Percentiles rank a stretch among this genome's conserved stretches.
phyloP scores from a whole-genome alignment of 371 early-diverging fungal genomes.

The Rozella allomycis region DNA sequence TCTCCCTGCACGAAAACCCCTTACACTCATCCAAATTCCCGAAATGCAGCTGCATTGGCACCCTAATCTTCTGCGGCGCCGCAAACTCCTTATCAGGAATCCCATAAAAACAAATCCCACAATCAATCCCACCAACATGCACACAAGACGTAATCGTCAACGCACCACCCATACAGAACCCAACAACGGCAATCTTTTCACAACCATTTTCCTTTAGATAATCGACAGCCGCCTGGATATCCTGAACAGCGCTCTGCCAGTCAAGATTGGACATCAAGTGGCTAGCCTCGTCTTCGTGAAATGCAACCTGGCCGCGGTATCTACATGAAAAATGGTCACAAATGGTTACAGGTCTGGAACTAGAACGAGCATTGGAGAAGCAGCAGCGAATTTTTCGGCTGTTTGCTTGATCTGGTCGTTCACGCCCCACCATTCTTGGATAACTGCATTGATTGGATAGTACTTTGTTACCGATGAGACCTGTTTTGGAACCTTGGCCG shows the following conservation, averaged over 20 bases:
- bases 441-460: too few relatives aligned
- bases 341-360: conserved; percentile 12
- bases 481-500: too few relatives aligned
- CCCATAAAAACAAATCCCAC: conserved; percentile 15
- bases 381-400: conserved; percentile 4
- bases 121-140: conserved; percentile 4
- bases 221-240: conserved; percentile 8
- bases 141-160: conserved; percentile 11
- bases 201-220: conserved; percentile 7
- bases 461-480: too few relatives aligned
- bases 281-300: conserved; percentile 12
- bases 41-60: conserved; percentile 15
- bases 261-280: conserved; percentile 12
- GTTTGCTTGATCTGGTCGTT: conserved; percentile 7
- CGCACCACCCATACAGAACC: conserved; percentile 21
- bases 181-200: conserved; percentile 10
- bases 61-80: conserved; percentile 6
- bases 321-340: too few relatives aligned
- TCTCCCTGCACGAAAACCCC: conserved; percentile 10
- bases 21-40: conserved; percentile 6
- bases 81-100: conserved; percentile 7
- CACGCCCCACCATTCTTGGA: conserved; percentile 13
- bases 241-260: conserved; percentile 8
- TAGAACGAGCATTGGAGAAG: conserved; percentile 5
- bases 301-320: conserved; percentile 13